Evolutionary conservation across 1,284 basidiomycete species (phyloP), one percentile per base, ranked within the genome.

Genomic region (Omphalotus olearius): DNA sequence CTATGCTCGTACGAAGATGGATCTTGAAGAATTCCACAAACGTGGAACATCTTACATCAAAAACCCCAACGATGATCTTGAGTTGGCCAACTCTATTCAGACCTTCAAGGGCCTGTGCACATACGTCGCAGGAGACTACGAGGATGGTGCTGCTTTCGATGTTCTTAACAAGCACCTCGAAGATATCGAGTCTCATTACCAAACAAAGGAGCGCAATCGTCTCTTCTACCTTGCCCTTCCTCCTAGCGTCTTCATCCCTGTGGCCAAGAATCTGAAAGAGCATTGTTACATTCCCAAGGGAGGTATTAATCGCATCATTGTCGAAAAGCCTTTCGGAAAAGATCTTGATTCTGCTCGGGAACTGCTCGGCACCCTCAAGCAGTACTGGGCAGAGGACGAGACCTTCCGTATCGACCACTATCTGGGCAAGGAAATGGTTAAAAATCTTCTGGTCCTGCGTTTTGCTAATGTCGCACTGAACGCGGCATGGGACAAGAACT

Each of bases 321-420:
- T 98, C 59, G 95, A 98, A 73, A 98, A 98, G 73, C 94, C 94
- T 2, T 98, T 98, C 66, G 94, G 94, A 44, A 96, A 93, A 70
- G 94, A 98, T 64, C 80, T 91, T 53, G 82, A 92, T 0, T 90
- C 88, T n/a, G 91, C 87, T 54, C 81, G 89, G 43, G 79, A 83
- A 58, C 85, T 98, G 57, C 82, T 97, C 58, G 68, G 72, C 36
- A 76, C 84, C 10, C 77, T 98, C 68, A 95, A 93, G 73, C 67
- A 84, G 59, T 83, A 91, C 60, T 98, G 93, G 93, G 77, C 79
- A 4, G 94, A 98, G 70, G 91, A 96, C 42, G 94, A 98, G 76
- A 98, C 93, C 7, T 98, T 91, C 83, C 90, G 94, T 57, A 98
- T 98, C 66, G 94, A 98, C 71, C 94, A 98, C 67, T 98, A 98